Evolutionary conservation across 495 filamentous ascomycete genomes (phyloP).

Genomic region (Hypoxylon cercidicola): DNA sequence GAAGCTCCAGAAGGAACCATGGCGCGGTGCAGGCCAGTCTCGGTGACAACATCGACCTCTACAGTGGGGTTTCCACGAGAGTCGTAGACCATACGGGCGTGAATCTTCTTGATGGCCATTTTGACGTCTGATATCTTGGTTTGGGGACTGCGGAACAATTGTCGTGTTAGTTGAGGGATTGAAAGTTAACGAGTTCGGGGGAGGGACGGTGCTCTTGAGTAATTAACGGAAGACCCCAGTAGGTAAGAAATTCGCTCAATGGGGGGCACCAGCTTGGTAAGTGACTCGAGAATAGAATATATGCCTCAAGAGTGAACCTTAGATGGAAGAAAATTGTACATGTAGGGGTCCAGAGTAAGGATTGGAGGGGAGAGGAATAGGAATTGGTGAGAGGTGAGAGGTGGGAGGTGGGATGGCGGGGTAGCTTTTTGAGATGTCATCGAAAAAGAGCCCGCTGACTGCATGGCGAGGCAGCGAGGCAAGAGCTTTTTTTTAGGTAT

Average conservation of each 20-base stretch:
- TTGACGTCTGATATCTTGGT: constrained; percentile 48
- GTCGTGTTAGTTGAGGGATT: constrained; percentile 26
- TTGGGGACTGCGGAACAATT: constrained; percentile 20
- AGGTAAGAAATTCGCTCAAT: constrained; percentile 39
- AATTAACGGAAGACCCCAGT: constrained; percentile 13
- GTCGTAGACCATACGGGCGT: constrained; percentile 99
- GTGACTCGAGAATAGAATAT: constrained; percentile 36
- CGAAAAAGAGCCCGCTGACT: constrained; percentile 9
- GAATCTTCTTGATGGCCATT: constrained; percentile 98
- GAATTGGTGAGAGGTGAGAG: too few relatives aligned
- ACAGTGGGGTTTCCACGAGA: constrained; percentile 98
- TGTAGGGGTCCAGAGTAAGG: constrained; percentile 26
- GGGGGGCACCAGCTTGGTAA: constrained; percentile 8
- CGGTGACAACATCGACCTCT: constrained; percentile 92
- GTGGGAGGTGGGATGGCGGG: constrained; percentile 44
- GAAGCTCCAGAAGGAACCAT: constrained; percentile 99
- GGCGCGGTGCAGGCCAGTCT: constrained; percentile 96
- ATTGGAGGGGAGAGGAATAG: constrained; percentile 21
- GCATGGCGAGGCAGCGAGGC: too few relatives aligned
- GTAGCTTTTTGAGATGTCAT: constrained; percentile 41
- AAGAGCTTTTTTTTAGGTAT: too few relatives aligned
- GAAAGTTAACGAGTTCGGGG: constrained; percentile 3
- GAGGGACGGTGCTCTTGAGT: constrained; percentile 1
- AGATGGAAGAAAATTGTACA: constrained; percentile 20
- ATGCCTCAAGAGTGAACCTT: constrained; percentile 41